Evolutionary conservation across 306 rosid genomes (phyloP).

Genomic region (Leucaena leucocephala): DNA sequence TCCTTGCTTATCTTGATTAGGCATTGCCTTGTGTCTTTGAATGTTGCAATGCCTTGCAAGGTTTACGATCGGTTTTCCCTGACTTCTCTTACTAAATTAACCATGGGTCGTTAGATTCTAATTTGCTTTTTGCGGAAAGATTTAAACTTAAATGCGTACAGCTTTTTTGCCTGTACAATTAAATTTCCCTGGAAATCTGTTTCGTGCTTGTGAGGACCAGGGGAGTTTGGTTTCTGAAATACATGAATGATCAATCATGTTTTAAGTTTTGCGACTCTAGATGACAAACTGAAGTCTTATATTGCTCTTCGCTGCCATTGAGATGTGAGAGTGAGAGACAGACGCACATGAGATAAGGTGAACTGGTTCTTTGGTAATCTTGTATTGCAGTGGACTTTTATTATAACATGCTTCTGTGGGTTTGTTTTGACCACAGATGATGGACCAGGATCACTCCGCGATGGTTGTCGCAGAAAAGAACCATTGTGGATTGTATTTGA

Average conservation of each 20-base stretch:
- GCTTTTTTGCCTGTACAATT: background rate
- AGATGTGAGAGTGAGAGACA: background rate
- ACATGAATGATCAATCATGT: background rate
- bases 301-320: background rate
- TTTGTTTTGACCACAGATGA: constrained; percentile 61
- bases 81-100: constrained; percentile 1
- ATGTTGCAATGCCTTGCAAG: background rate
- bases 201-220: background rate
- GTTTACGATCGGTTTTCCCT: background rate
- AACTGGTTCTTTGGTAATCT: constrained; percentile 17
- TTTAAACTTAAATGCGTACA: background rate
- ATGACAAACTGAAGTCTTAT: too few relatives aligned
- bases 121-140: background rate
- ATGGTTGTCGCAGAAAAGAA: constrained; percentile 74
- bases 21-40: background rate
- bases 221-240: background rate
- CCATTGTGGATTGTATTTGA: constrained; percentile 95
- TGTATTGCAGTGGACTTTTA: background rate
- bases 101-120: background rate
- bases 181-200: background rate
- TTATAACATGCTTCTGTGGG: background rate
- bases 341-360: background rate
- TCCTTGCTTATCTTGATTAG: background rate
- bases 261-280: background rate
- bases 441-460: constrained; percentile 93